These are phyloP conservation scores for Mortierella sp. DNA, from an alignment of 371 early-diverging fungal genomes.

Conservation along the genomic window DNA sequence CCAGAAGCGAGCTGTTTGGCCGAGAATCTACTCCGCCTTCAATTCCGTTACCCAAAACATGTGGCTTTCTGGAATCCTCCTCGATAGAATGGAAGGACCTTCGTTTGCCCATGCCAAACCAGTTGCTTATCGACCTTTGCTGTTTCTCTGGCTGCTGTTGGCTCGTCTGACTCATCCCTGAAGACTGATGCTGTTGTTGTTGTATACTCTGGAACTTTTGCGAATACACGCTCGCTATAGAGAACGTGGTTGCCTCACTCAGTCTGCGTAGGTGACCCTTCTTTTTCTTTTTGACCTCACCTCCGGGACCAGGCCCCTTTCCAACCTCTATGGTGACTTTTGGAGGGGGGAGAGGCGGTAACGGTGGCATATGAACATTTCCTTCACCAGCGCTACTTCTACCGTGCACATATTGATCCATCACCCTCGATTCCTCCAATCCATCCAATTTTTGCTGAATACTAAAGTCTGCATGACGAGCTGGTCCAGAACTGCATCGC, in stretches of 20 bases:
- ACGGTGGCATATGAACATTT: constrained; percentile 14
- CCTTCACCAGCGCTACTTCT: not conserved
- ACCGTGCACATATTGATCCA: constrained; percentile 15
- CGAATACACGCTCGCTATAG: constrained; percentile 19
- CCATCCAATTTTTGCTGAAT: constrained; percentile 14
- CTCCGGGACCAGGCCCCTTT: not conserved
- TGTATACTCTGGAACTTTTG: constrained; percentile 15
- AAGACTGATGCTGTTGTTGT: constrained; percentile 4
- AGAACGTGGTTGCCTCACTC: constrained; percentile 37
- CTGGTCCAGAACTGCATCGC: constrained; percentile 45
- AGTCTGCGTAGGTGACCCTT: constrained; percentile 29
- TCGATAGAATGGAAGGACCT: constrained; percentile 20
- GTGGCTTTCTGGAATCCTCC: constrained; percentile 19
- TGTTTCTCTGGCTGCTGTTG: constrained; percentile 11
- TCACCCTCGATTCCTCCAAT: constrained; percentile 13
- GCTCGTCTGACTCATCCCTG: constrained; percentile 9
- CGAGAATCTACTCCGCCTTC: constrained; percentile 35
- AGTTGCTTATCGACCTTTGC: constrained; percentile 28
- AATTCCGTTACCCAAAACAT: constrained; percentile 25
- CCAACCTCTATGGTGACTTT: constrained; percentile 3
- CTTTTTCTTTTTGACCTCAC: constrained; percentile 19
- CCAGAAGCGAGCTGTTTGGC: constrained; percentile 8
- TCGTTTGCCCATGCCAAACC: constrained; percentile 43
- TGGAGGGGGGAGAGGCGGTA: constrained; percentile 15
- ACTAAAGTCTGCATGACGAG: constrained; percentile 24